Base-by-base conservation (phyloP, 257 asterid species). In the Nicotiana tabacum region DNA sequence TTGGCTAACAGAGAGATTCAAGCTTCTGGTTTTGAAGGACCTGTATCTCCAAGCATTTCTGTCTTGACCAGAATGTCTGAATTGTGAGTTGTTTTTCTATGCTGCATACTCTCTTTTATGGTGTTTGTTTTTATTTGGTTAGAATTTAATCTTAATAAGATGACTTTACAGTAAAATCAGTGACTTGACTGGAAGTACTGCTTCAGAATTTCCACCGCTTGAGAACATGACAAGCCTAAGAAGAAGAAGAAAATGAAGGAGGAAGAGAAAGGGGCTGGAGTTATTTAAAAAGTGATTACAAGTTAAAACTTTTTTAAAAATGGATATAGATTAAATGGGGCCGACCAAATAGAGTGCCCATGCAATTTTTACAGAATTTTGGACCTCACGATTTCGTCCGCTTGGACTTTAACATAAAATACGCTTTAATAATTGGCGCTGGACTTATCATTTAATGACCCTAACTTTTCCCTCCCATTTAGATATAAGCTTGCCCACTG, bases 11-110 rank as follows among this genome's bases (percentile, higher is more conserved):
- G 82, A 78, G 69, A 78, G 70, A 58, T 78, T 78, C 82, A 78
- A 78, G 82, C 82, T 56, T 9, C 68, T 78, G 82, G 82, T 57
- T 78, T 78, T 58, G 1, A 78, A 78, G 82, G 82, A 58, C 82
- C 82, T 39, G 9, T 78, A 78, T 12, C 82, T 33, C 56, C 51
- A 78, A 6, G 17, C 24, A 58, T 78, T 78, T 33, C 70, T 78
- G 57, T 33, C 48, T 33, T 29, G 7, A 57, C 69, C n/a, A 9
- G 65, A n/a, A 43, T 78, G 69, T 33, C 0, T 4, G 69, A 78
- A 33, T 53, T 78, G 82, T 78, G 56, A 78, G 82, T 78, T 58
- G 32, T 68, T 68, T 68, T 21, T 21, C 55, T 68, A 4, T 68
- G 56, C 12, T 7, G 77, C 33, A 3, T 39, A 37, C 33, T 58